Evolutionary conservation across 495 filamentous ascomycete species (phyloP).

Genomic region (Penicillium cosmopolitanum): DNA sequence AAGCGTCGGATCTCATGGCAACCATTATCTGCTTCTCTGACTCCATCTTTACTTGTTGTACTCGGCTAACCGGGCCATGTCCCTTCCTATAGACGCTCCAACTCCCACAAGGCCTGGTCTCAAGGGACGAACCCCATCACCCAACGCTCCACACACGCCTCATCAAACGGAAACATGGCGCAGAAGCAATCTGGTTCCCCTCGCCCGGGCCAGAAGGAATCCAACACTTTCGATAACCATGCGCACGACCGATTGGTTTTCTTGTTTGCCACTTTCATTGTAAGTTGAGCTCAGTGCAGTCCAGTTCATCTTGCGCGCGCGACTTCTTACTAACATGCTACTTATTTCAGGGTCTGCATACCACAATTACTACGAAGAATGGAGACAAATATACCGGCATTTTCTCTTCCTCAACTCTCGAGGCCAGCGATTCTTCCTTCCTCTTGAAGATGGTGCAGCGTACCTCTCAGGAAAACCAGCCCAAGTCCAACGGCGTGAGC

Average conservation of each 20-base stretch:
- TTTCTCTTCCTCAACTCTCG: slow-evolving; percentile 63
- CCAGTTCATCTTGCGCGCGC: no score
- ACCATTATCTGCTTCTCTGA: neutral
- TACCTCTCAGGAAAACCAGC: slow-evolving; percentile 49
- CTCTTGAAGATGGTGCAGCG: slow-evolving; percentile 83
- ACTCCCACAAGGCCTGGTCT: slow-evolving; percentile 65
- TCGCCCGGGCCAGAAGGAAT: slow-evolving; percentile 50
- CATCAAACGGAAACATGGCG: slow-evolving; percentile 58
- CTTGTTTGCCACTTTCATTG: slow-evolving; percentile 64
- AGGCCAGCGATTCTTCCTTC: slow-evolving; percentile 62
- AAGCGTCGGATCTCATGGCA: slow-evolving; percentile 13
- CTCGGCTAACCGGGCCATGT: slow-evolving; percentile 26
- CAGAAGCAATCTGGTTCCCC: slow-evolving; percentile 46
- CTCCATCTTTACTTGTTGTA: slow-evolving; percentile 18
- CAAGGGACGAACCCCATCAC: slow-evolving; percentile 68
- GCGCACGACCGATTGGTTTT: slow-evolving; percentile 68
- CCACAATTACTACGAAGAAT: slow-evolving; percentile 68
- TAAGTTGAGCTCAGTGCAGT: slow-evolving; percentile 43
- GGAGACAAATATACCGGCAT: slow-evolving; percentile 76
- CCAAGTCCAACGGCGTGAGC: slow-evolving; percentile 59
- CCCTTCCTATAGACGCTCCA: slow-evolving; percentile 46
- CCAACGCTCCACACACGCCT: slow-evolving; percentile 55
- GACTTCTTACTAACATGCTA: slow-evolving; percentile 22
- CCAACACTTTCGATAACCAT: slow-evolving; percentile 62
- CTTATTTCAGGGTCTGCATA: slow-evolving; percentile 62